Conservation (phyloP, 352 stramenopile genomes). For the Phytophthora rubi region DNA sequence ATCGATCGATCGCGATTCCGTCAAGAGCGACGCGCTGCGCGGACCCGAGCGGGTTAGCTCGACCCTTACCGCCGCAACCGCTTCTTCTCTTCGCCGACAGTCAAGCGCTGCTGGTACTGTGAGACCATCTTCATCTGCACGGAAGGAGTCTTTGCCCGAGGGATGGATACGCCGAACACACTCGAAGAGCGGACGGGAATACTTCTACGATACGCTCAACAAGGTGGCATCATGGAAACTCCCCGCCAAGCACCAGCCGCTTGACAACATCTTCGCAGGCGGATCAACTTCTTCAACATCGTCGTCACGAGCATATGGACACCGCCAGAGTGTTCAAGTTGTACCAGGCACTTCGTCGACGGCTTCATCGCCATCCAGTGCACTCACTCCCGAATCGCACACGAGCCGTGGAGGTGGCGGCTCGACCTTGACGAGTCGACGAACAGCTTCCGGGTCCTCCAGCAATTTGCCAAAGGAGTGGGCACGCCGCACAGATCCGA, state of each 20-base stretch:
- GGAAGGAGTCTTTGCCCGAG: constrained; percentile 63
- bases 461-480: constrained; percentile 78
- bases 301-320: constrained; percentile 20
- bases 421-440: constrained; percentile 41
- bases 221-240: constrained; percentile 82
- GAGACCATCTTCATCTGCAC: constrained; percentile 24
- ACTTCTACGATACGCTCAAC: constrained; percentile 78
- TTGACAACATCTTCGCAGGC: constrained; percentile 66
- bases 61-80: constrained; percentile 27
- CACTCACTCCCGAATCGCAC: constrained; percentile 48
- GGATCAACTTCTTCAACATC: constrained; percentile 21
- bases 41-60: constrained; percentile 37
- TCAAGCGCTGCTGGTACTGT: constrained; percentile 9
- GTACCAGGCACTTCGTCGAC: constrained; percentile 38
- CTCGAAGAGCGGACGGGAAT: constrained; percentile 72
- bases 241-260: constrained; percentile 50
- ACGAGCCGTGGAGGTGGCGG: constrained; percentile 20
- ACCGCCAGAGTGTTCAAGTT: constrained; percentile 26
- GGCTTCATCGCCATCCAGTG: constrained; percentile 38
- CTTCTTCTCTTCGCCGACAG: constrained; percentile 31
- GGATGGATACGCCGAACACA: constrained; percentile 78
- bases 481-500: constrained; percentile 76
- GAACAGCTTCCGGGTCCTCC: constrained; percentile 26
- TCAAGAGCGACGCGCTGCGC: constrained; percentile 42
- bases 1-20: constrained; percentile 29